Conservation (phyloP, 2,329 filamentous ascomycete species). For the Peltaster fructicola region DNA sequence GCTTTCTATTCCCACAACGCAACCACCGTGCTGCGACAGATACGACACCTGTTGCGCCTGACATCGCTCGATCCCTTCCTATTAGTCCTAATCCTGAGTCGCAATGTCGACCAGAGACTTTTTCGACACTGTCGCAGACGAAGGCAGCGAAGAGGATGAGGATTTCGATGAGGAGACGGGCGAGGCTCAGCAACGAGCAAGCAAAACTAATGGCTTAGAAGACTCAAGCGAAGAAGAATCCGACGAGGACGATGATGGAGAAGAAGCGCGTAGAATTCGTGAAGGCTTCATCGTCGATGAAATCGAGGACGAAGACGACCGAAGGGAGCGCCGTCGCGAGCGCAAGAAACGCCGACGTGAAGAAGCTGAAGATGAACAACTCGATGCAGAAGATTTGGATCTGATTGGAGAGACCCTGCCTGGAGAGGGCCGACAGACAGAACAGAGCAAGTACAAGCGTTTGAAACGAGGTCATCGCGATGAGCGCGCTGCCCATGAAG, state of each 20-base stretch:
- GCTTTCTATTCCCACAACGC: no score
- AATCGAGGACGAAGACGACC: slow-evolving; percentile 56
- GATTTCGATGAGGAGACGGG: slow-evolving; percentile 65
- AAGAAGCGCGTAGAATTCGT: slow-evolving; percentile 57
- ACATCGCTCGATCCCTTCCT: no score
- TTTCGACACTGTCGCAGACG: slow-evolving; percentile 68
- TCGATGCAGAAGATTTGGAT: slow-evolving; percentile 93
- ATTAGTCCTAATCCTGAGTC: no score
- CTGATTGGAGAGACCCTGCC: slow-evolving; percentile 73
- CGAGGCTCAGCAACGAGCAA: slow-evolving; percentile 26
- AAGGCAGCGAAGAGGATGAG: slow-evolving; percentile 69
- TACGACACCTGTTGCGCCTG: no score
- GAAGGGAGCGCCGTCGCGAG: slow-evolving; percentile 36
- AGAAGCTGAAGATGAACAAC: slow-evolving; percentile 62
- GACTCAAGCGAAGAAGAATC: slow-evolving; percentile 86
- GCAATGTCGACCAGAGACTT: slow-evolving; percentile 34
- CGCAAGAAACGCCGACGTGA: slow-evolving; percentile 64
- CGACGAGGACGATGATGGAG: slow-evolving; percentile 75
- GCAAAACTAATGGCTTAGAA: slow-evolving; percentile 38
- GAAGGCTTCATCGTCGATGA: slow-evolving; percentile 96
- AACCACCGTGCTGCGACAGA: no score
- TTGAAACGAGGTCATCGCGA: slow-evolving; percentile 81
- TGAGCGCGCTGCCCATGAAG: slow-evolving; percentile 41
- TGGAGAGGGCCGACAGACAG: slow-evolving; percentile 46
- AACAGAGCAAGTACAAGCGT: slow-evolving; percentile 84